Conservation (phyloP, 2,329 filamentous ascomycete genomes). For the Ceratocystis cacaofunesta region DNA sequence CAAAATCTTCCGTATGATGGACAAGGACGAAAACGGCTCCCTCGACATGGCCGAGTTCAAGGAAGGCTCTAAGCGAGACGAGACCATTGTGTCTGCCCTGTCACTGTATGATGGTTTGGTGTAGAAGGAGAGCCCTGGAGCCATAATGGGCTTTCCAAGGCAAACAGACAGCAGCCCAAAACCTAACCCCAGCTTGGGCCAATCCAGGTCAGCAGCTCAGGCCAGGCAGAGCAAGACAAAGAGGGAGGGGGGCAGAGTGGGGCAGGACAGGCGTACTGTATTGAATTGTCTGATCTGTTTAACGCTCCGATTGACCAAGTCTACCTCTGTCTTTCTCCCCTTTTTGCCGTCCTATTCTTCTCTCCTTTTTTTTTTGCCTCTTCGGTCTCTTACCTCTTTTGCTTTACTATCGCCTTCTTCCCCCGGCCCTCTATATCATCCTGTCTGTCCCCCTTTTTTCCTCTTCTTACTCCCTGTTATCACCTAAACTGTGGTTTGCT, state of each 20-base stretch:
- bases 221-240: background rate
- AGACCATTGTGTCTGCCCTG: slow-evolving; percentile 94
- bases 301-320: background rate
- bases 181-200: too few species aligned
- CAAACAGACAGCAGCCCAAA: too few species aligned
- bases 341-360: background rate
- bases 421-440: too few species aligned
- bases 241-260: background rate
- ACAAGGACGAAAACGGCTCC: slow-evolving; percentile 98
- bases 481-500: background rate
- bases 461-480: background rate
- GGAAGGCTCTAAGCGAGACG: slow-evolving; percentile 95
- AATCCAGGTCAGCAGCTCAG: too few species aligned
- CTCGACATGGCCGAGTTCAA: slow-evolving; percentile 98
- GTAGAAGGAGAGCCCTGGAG: slow-evolving; percentile 26
- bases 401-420: background rate
- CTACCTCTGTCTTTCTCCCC: background rate
- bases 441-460: background rate
- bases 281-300: background rate
- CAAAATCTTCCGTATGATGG: slow-evolving; percentile 99
- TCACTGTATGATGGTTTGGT: slow-evolving; percentile 94
- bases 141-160: too few species aligned
- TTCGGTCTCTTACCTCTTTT: background rate
- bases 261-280: background rate
- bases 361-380: background rate